Conservation (phyloP, 2,329 filamentous ascomycete species). For the Coleophoma eucalyptorum region DNA sequence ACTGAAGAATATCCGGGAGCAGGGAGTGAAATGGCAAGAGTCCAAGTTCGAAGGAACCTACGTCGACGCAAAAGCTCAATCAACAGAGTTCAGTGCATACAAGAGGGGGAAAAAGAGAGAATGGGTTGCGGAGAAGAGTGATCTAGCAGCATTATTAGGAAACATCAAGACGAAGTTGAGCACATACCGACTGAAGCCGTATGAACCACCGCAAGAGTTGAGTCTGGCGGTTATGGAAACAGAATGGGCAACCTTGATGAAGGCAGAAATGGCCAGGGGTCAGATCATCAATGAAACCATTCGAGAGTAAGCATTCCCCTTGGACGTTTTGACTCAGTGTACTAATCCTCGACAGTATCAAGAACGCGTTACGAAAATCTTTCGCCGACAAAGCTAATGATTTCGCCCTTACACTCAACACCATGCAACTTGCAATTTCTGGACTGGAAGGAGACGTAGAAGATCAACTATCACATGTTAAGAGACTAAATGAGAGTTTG, state of each 20-base stretch:
- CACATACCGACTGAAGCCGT: slow-evolving; percentile 87
- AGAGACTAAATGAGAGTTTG: slow-evolving; percentile 79
- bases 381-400: slow-evolving; percentile 99
- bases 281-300: slow-evolving; percentile 98
- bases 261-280: slow-evolving; percentile 81
- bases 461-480: slow-evolving; percentile 86
- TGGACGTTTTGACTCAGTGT: slow-evolving; percentile 4
- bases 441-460: slow-evolving; percentile 97
- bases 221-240: slow-evolving; percentile 77
- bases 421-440: slow-evolving; percentile 89
- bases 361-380: slow-evolving; percentile 84
- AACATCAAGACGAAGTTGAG: slow-evolving; percentile 99
- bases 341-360: slow-evolving; percentile 61
- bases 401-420: slow-evolving; percentile 92
- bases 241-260: slow-evolving; percentile 77
- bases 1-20: slow-evolving; percentile 68
- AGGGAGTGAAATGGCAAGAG: slow-evolving; percentile 72
- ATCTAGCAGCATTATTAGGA: slow-evolving; percentile 85
- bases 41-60: slow-evolving; percentile 90
- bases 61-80: slow-evolving; percentile 84
- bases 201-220: slow-evolving; percentile 83
- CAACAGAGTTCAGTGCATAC: slow-evolving; percentile 77
- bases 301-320: slow-evolving; percentile 63
- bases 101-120: slow-evolving; percentile 87
- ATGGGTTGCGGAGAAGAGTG: slow-evolving; percentile 98